Percentiles rank a stretch among this genome's conserved stretches.
phyloP scores from a whole-genome alignment of 768 basidiomycete species.

The Tricholoma matsutake region DNA sequence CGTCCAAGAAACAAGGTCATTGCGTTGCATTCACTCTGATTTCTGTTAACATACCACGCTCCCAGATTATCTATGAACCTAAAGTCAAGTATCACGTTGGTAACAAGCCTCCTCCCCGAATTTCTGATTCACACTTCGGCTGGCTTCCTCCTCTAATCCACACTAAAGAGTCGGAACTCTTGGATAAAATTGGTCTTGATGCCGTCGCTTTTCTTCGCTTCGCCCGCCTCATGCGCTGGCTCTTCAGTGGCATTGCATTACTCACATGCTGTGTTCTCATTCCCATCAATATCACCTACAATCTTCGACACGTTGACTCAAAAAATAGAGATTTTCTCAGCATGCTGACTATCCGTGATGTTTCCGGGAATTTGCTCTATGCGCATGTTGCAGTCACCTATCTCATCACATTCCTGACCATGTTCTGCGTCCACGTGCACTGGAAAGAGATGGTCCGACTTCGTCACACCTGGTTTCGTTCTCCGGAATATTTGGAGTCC shows the following conservation, averaged over 20 bases:
- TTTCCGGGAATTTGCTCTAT: conserved; percentile 69
- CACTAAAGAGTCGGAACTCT: conserved; percentile 84
- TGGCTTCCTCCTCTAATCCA: conserved; percentile 88
- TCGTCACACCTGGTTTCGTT: conserved; percentile 85
- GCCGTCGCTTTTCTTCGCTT: conserved; percentile 93
- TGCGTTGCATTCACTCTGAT: conserved; percentile 3
- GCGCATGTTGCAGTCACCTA: conserved; percentile 85
- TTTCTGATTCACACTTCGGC: conserved; percentile 79
- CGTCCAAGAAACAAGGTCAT: conserved; percentile 86
- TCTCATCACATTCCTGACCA: conserved; percentile 70
- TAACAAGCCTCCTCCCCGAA: conserved; percentile 72
- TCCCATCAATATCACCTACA: conserved; percentile 86
- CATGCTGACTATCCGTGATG: conserved; percentile 85
- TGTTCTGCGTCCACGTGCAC: conserved; percentile 68
- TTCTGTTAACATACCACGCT: conserved; percentile 8
- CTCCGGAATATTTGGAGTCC: conserved; percentile 80
- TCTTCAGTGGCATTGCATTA: conserved; percentile 63
- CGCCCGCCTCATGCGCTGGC: conserved; percentile 74
- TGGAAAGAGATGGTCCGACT: conserved; percentile 79
- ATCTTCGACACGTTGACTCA: conserved; percentile 58
- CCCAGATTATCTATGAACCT: conserved; percentile 84
- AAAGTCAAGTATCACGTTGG: conserved; percentile 90
- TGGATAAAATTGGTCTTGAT: conserved; percentile 88
- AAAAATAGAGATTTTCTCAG: conserved; percentile 60
- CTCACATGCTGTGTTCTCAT: conserved; percentile 73